Percentiles rank a stretch among this genome's conserved stretches.
phyloP scores from a whole-genome alignment of 1,284 basidiomycete genomes.

The Amylostereum chailletii region DNA sequence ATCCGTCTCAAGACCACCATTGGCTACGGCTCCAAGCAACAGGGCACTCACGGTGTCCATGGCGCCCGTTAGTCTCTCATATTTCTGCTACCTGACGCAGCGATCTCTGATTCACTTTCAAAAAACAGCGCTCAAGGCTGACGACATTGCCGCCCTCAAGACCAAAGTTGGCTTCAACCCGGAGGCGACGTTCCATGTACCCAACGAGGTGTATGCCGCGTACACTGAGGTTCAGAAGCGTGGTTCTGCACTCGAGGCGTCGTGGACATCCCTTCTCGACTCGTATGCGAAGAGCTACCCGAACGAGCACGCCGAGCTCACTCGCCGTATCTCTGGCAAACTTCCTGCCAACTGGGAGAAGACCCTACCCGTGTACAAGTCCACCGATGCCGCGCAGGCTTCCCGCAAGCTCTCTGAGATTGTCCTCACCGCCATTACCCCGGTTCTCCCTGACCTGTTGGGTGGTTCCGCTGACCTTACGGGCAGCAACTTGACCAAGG shows the following conservation, averaged over 20 bases:
- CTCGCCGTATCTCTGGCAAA: conserved; percentile 76
- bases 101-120: background rate
- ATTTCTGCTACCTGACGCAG: background rate
- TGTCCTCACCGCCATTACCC: conserved; percentile 71
- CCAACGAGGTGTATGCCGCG: conserved; percentile 62
- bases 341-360: conserved; percentile 87
- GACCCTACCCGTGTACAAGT: conserved; percentile 75
- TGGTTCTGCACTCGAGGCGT: conserved; percentile 66
- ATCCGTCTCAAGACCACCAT: conserved; percentile 87
- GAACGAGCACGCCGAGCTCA: conserved; percentile 78
- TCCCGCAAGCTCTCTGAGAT: conserved; percentile 93
- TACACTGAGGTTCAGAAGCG: conserved; percentile 64
- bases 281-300: conserved; percentile 77
- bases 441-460: conserved; percentile 74
- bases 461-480: conserved; percentile 93
- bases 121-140: conserved; percentile 78
- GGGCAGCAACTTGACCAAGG: conserved; percentile 86
- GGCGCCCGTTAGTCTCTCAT: conserved; percentile 63
- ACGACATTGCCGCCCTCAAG: conserved; percentile 85
- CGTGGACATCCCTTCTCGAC: conserved; percentile 71
- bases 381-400: conserved; percentile 77
- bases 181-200: conserved; percentile 75
- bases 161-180: conserved; percentile 79
- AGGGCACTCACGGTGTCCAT: conserved; percentile 91
- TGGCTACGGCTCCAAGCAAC: conserved; percentile 86